These are phyloP conservation scores for Aspergillus phoenicis DNA, from an alignment of 2,329 filamentous ascomycete genomes.

Conservation along the genomic window DNA sequence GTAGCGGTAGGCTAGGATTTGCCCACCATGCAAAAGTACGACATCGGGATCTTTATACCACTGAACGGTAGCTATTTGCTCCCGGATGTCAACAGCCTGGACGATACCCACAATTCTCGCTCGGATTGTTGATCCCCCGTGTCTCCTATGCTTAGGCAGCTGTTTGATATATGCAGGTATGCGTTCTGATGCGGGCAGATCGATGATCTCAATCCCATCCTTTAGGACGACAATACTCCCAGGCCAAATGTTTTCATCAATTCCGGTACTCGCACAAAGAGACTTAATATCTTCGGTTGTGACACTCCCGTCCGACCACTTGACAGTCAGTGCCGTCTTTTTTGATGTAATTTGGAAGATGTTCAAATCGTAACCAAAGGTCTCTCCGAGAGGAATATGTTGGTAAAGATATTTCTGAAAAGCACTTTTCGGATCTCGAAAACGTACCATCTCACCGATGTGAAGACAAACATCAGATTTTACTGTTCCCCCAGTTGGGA, in stretches of 20 bases:
- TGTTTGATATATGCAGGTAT: background rate
- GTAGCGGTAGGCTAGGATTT: constrained; percentile 42
- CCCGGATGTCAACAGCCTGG: constrained; percentile 57
- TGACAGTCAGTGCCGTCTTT: constrained; percentile 54
- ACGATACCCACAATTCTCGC: constrained; percentile 58
- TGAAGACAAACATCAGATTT: constrained; percentile 34
- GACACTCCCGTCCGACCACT: constrained; percentile 61
- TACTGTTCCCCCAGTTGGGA: constrained; percentile 13
- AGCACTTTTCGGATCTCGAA: constrained; percentile 56
- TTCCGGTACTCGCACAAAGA: constrained; percentile 34
- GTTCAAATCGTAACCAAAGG: constrained; percentile 61
- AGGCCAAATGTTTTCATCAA: constrained; percentile 60
- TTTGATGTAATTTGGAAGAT: constrained; percentile 56
- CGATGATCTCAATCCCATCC: constrained; percentile 35
- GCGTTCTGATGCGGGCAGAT: background rate
- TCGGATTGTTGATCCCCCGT: constrained; percentile 21
- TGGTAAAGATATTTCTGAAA: constrained; percentile 55
- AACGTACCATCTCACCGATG: constrained; percentile 55
- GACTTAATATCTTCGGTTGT: constrained; percentile 50
- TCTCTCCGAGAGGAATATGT: constrained; percentile 50
- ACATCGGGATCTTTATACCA: constrained; percentile 54
- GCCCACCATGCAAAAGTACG: constrained; percentile 35
- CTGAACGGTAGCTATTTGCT: constrained; percentile 58
- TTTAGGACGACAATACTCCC: constrained; percentile 58
- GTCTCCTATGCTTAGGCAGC: background rate